Conservation (phyloP, 805 yeast species). For the Lachancea kluyveri region DNA sequence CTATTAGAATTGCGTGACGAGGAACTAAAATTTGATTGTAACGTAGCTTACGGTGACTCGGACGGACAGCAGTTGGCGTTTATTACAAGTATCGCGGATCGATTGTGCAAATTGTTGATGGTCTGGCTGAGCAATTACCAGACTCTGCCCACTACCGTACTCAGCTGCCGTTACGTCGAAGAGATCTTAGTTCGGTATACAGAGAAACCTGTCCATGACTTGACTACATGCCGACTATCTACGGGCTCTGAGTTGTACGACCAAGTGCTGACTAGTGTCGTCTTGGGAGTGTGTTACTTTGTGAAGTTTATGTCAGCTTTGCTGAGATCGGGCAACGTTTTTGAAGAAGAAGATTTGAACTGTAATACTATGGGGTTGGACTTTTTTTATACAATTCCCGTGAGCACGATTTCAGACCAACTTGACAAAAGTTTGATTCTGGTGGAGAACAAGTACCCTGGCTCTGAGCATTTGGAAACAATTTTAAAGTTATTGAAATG, state of each 20-base stretch:
- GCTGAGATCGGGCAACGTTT: constrained; percentile 51
- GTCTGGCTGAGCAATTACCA: constrained; percentile 72
- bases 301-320: constrained; percentile 41
- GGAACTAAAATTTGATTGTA: constrained; percentile 44
- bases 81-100: constrained; percentile 47
- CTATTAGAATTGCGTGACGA: constrained; percentile 41
- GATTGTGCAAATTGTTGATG: constrained; percentile 47
- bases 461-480: constrained; percentile 15
- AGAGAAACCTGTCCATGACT: constrained; percentile 14
- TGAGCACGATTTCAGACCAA: constrained; percentile 2
- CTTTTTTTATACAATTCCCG: constrained; percentile 25
- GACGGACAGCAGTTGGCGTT: constrained; percentile 33
- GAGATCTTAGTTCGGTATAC: constrained; percentile 41
- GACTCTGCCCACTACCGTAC: constrained; percentile 65
- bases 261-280: constrained; percentile 43
- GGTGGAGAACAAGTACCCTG: constrained; percentile 6
- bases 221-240: constrained; percentile 8
- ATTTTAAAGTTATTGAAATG: constrained; percentile 16
- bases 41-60: constrained; percentile 14
- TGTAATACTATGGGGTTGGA: constrained; percentile 55
- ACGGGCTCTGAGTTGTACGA: constrained; percentile 36
- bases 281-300: constrained; percentile 48
- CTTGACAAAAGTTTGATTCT: constrained; percentile 1
- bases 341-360: constrained; percentile 72
- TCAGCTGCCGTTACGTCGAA: constrained; percentile 71